Conservation (phyloP, 805 yeast genomes). For the Pichia cabralensis region DNA sequence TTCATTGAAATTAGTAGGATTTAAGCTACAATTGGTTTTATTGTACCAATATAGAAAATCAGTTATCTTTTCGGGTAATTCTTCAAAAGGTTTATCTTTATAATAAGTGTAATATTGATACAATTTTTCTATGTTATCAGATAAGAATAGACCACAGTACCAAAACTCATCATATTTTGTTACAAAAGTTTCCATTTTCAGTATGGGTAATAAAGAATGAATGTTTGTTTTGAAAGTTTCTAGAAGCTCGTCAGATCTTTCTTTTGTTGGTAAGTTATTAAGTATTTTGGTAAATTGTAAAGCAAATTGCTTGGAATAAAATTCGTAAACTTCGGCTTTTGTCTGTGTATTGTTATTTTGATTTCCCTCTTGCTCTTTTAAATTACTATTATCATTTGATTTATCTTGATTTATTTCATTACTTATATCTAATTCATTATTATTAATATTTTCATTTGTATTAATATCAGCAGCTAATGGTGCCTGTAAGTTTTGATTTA, state of each 20-base stretch:
- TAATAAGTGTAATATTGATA: constrained; percentile 12
- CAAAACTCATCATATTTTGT: constrained; percentile 36
- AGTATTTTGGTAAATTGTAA: constrained; percentile 25
- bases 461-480: no score
- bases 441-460: no score
- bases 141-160: constrained; percentile 26
- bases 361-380: no score
- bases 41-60: constrained; percentile 37
- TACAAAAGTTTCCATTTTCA: constrained; percentile 37
- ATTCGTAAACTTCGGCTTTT: constrained; percentile 1
- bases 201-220: constrained; percentile 45
- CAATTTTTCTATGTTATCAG: constrained; percentile 14
- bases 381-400: no score
- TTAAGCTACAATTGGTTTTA: constrained; percentile 20
- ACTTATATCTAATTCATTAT: no score
- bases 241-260: constrained; percentile 39
- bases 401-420: no score
- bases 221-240: constrained; percentile 39
- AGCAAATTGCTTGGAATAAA: constrained; percentile 7
- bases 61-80: constrained; percentile 12
- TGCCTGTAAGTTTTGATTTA: no score
- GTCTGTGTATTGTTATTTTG: constrained; percentile 1
- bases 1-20: constrained; percentile 14
- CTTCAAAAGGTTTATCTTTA: constrained; percentile 2
- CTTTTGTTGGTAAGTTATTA: constrained; percentile 32